Evolutionary conservation across 2,329 filamentous ascomycete genomes (phyloP), one percentile per base, ranked within the genome.

Genomic region (Claviceps quebecensis): DNA sequence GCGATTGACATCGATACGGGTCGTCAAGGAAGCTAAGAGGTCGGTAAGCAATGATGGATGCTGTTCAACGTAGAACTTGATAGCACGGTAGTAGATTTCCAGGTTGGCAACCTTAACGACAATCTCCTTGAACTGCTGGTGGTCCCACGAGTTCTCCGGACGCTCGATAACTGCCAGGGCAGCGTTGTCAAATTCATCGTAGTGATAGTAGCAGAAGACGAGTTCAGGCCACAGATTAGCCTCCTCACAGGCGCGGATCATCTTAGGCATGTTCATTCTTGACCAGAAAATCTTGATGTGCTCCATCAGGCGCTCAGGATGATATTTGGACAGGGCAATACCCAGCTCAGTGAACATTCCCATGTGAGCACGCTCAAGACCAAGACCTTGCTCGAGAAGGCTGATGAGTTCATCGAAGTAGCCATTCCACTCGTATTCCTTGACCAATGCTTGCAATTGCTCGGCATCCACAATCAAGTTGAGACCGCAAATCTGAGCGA

Each of bases 121-220:
- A 49, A 95, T 97, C 65, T 98, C 94, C 77, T 98, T 98, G 83
- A 98, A 98, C 47, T 94, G 93, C 67, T 96, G 89, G 72, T 98
- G 93, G 68, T 98, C 94, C 93, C 93, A 98, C 1, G 93, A 90
- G 74, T 97, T 94, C 58, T 94, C 84, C 13, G 93, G 87, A 59
- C 89, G 87, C 74, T 98, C 93, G 80, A 98, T 98, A 74, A 98
- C 95, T 17, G 93, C 88, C 51, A 98, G 78, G 47, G 90, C 89
- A 45, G 93, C 93, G 63, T 98, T 97, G 70, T 98, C 94, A 69
- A 86, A 96, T 66, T 98, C 94, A 58, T 98, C 94, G 63, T 96
- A 97, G 71, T 98, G 93, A 67, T 87, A 88, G 75, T 97, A 97
- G 60, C 95, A 79, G 80, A 98, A 98, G 50, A 98, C 88, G 56